Evolutionary conservation across 1,139 yeast species (phyloP).

Genomic region (Hyphopichia buzzinii): DNA sequence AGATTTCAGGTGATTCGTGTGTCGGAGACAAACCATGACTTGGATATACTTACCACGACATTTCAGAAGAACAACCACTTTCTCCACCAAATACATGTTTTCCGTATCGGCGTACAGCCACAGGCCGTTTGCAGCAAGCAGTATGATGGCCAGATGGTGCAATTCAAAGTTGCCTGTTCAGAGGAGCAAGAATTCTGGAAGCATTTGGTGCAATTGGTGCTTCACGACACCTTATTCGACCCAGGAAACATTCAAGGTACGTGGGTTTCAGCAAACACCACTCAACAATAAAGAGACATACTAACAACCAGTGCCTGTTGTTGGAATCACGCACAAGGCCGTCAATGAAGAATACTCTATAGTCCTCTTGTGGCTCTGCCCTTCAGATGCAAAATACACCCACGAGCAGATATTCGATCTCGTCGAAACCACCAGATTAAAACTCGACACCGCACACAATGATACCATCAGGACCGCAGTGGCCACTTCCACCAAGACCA

Average conservation of each 20-base stretch:
- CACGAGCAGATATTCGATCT: constrained; percentile 6
- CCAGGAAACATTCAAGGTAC: constrained; percentile 15
- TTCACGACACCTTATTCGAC: constrained; percentile 13
- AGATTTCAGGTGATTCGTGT: constrained; percentile 7
- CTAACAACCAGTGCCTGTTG: constrained; percentile 15
- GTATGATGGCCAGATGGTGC: constrained; percentile 10
- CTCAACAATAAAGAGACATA: constrained; percentile 4
- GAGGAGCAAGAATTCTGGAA: constrained; percentile 12
- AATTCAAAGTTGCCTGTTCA: constrained; percentile 10
- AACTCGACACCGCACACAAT: constrained; percentile 9
- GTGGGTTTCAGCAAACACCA: too few relatives aligned
- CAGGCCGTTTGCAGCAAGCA: constrained; percentile 11
- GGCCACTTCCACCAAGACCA: constrained; percentile 5
- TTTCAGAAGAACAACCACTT: constrained; percentile 7
- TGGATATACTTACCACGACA: constrained; percentile 10
- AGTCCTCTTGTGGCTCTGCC: constrained; percentile 21
- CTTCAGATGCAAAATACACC: constrained; percentile 3
- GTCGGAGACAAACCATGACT: constrained; percentile 17
- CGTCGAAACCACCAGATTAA: constrained; percentile 13
- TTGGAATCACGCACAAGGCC: constrained; percentile 19
- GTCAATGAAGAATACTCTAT: constrained; percentile 15
- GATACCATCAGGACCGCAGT: constrained; percentile 12
- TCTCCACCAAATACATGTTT: constrained; percentile 12
- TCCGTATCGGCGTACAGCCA: constrained; percentile 16
- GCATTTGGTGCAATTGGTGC: constrained; percentile 8